Conservation (phyloP, 768 basidiomycete genomes). For the Suillus occidentalis region DNA sequence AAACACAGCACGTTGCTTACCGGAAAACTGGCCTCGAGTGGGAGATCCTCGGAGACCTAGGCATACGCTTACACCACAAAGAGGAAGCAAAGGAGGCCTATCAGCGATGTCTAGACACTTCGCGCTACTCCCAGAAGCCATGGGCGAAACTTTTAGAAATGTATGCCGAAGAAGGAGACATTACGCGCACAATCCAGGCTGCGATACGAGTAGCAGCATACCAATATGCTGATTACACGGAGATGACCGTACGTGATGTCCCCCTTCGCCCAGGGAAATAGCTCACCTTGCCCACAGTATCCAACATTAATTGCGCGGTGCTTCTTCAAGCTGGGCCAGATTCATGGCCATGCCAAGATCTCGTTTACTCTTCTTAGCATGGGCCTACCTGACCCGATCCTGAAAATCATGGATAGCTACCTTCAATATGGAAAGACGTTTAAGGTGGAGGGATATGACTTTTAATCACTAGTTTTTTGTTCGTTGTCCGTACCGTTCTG, state of each 20-base stretch:
- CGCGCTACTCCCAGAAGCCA: conserved; percentile 86
- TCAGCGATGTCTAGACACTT: conserved; percentile 87
- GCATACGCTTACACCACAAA: conserved; percentile 90
- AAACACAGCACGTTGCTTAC: conserved; percentile 97
- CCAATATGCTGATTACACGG: conserved; percentile 85
- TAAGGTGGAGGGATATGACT: conserved; percentile 85
- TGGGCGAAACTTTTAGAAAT: conserved; percentile 93
- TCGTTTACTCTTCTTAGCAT: conserved; percentile 91
- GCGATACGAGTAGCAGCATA: conserved; percentile 93
- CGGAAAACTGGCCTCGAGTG: conserved; percentile 96
- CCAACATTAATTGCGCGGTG: conserved; percentile 88
- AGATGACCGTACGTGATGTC: conserved; percentile 71
- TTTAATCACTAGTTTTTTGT: conserved; percentile 40
- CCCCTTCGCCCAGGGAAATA: background rate
- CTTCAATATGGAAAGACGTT: conserved; percentile 85
- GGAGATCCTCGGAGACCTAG: conserved; percentile 97
- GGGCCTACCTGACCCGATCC: conserved; percentile 86
- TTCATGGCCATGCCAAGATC: conserved; percentile 93
- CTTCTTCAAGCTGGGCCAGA: conserved; percentile 91
- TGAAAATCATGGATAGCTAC: conserved; percentile 93
- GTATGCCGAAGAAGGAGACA: conserved; percentile 96
- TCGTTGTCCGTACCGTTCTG: background rate
- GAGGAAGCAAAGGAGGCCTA: conserved; percentile 99
- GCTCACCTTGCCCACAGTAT: conserved; percentile 49
- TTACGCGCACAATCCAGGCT: conserved; percentile 86